phyloP scores from a whole-genome alignment of 163 green algal genomes.

The Scenedesmus sp. region DNA sequence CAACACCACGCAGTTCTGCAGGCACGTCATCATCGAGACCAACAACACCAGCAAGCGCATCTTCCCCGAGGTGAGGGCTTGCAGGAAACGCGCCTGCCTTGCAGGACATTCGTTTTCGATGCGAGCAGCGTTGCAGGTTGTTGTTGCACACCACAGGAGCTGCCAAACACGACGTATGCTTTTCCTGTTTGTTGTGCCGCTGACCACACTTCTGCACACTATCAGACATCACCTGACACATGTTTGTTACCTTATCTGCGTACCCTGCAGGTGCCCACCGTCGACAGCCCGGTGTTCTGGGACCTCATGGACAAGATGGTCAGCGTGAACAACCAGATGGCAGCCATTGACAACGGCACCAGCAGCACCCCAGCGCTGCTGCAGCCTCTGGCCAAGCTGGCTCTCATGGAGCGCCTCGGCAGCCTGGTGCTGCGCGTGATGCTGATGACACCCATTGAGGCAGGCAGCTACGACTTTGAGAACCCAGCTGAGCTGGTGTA shows the following conservation, averaged over 20 bases:
- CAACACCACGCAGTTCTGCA: slow-evolving; percentile 97
- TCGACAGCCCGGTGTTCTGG: slow-evolving; percentile 89
- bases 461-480: slow-evolving; percentile 54
- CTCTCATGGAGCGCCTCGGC: slow-evolving; percentile 33
- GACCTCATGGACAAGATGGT: slow-evolving; percentile 75
- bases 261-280: slow-evolving; percentile 76
- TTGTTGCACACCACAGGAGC: background rate
- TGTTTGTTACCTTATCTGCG: background rate
- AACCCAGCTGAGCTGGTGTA: slow-evolving; percentile 61
- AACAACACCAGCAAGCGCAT: slow-evolving; percentile 97
- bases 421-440: slow-evolving; percentile 45
- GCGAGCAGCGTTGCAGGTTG: no score
- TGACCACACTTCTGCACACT: background rate
- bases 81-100: slow-evolving; percentile 7
- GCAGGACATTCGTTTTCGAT: background rate
- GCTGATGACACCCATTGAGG: slow-evolving; percentile 21
- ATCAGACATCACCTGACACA: background rate
- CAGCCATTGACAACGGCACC: slow-evolving; percentile 25
- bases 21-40: slow-evolving; percentile 99
- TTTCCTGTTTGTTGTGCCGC: no score
- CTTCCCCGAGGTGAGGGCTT: slow-evolving; percentile 88
- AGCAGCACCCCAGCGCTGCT: slow-evolving; percentile 41
- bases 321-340: slow-evolving; percentile 37
- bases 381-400: slow-evolving; percentile 32
- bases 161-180: no score